Base-by-base conservation (phyloP, 805 yeast species). In the Babjeviella inositovora region DNA sequence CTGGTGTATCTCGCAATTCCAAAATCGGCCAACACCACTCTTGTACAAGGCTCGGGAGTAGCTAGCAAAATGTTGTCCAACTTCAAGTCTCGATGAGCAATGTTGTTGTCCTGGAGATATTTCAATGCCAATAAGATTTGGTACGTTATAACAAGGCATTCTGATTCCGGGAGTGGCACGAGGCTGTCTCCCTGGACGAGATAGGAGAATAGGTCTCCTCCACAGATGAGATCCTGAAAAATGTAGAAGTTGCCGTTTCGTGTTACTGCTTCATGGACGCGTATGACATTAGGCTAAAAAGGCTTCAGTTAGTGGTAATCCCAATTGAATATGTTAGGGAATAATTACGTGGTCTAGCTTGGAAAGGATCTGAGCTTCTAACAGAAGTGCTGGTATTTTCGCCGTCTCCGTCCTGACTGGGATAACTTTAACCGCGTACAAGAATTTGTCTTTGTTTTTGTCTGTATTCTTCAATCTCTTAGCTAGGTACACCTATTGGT, bases 41-140 rank as follows among this genome's bases (percentile, higher is more conserved):
- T 55, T 1, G 75, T 48, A 21, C 59, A 59, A 3, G 66, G 64
- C 12, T 55, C 47, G 5, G 76, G 73, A 0, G 62, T 43, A 20
- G 56, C 61, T 19, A 71, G 45, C 16, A 75, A 43, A 13, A 76
- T 57, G 32, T 76, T 76, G 30, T 74, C 85, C 17, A 72, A 40
- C 34, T 73, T 73, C 19, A 73, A 41, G 44, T 74, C 84, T 17
- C 82, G 46, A 33, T 73, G 82, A 4, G 64, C 70, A n/a, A 73
- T 50, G 5, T 64, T 62, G 8, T 51, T 44, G 4, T 40, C 34
- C 32, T 71, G 80, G 22, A 75, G 45, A 40, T 69, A 71, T 14
- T 46, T 36, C 8, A 75, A 40, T 0, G 79, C 82, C 23, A 49
- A 45, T 14, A 70, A 40, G 3, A 74, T 47, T 37, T 75, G 85